Evolutionary conservation across 768 basidiomycete species (phyloP).

Genomic region (Lentinula edodes): DNA sequence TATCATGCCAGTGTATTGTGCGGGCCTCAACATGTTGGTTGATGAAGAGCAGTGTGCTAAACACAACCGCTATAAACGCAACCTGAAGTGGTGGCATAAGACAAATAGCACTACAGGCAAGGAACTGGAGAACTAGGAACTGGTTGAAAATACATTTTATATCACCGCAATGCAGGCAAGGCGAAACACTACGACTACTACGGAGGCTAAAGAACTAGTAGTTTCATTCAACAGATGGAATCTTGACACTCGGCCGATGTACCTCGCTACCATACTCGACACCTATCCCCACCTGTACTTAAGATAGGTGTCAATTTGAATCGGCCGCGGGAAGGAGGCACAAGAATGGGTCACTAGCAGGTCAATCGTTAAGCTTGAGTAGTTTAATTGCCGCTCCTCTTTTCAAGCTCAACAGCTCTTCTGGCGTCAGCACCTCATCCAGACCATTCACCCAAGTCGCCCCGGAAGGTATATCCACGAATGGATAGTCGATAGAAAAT

Average conservation of each 20-base stretch:
- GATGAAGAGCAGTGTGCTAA: neutral
- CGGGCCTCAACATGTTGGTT: neutral
- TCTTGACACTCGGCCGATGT: too few species aligned
- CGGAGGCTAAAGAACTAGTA: too few species aligned
- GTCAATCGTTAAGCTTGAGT: slow-evolving; percentile 5
- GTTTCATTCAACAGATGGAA: too few species aligned
- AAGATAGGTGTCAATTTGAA: too few species aligned
- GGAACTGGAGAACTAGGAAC: neutral
- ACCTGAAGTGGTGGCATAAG: neutral
- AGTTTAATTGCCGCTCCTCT: slow-evolving; percentile 3
- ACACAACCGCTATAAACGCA: neutral
- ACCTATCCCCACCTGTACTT: too few species aligned
- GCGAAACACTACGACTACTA: too few species aligned
- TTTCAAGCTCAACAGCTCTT: slow-evolving; percentile 4
- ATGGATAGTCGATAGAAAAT: slow-evolving; percentile 35
- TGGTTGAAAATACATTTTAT: neutral
- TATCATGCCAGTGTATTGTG: neutral
- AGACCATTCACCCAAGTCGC: slow-evolving; percentile 9
- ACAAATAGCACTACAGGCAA: neutral
- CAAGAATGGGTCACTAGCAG: neutral
- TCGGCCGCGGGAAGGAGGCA: too few species aligned
- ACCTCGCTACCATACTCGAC: too few species aligned
- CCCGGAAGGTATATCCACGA: slow-evolving; percentile 12
- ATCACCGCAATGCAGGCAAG: neutral
- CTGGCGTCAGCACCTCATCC: neutral